Percentiles rank a stretch among this genome's conserved stretches.
These are phyloP conservation scores for Euphrasia confusa DNA, from an alignment of 257 asterid genomes.

Conservation along the genomic window DNA sequence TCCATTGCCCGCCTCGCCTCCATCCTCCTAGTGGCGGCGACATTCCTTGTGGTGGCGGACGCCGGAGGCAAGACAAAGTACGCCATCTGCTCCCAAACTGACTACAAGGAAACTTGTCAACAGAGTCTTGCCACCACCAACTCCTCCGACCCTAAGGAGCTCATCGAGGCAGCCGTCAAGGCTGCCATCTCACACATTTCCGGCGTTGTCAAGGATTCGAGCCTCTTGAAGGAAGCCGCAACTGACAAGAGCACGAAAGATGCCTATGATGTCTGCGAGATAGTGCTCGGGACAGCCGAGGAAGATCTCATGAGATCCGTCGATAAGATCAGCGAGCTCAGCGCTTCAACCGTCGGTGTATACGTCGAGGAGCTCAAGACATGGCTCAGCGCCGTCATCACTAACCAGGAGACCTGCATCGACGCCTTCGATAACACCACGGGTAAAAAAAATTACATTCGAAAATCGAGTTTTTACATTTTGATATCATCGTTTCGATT, in stretches of 20 bases:
- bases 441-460: constrained; percentile 9
- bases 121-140: constrained; percentile 43
- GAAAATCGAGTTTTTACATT: no score
- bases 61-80: constrained; percentile 30
- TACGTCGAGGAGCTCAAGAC: constrained; percentile 42
- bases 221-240: constrained; percentile 38
- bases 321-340: constrained; percentile 26
- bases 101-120: constrained; percentile 50
- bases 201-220: constrained; percentile 33
- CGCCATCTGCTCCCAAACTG: constrained; percentile 49
- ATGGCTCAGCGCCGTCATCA: constrained; percentile 64
- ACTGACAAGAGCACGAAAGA: constrained; percentile 41
- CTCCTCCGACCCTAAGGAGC: constrained; percentile 50
- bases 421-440: constrained; percentile 69
- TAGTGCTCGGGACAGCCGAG: constrained; percentile 40
- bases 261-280: constrained; percentile 45
- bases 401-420: constrained; percentile 61
- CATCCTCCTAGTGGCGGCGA: neutral
- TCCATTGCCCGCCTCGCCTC: neutral
- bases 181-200: constrained; percentile 30
- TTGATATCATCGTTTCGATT: neutral
- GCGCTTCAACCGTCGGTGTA: constrained; percentile 8
- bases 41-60: constrained; percentile 22
- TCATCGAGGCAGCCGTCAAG: constrained; percentile 41
- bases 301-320: constrained; percentile 50